A percentile compares a stretch with the other conserved stretches of the same genome.
phyloP scores from a whole-genome alignment of 2,329 filamentous ascomycete genomes.

The Triangularia verruculosa region DNA sequence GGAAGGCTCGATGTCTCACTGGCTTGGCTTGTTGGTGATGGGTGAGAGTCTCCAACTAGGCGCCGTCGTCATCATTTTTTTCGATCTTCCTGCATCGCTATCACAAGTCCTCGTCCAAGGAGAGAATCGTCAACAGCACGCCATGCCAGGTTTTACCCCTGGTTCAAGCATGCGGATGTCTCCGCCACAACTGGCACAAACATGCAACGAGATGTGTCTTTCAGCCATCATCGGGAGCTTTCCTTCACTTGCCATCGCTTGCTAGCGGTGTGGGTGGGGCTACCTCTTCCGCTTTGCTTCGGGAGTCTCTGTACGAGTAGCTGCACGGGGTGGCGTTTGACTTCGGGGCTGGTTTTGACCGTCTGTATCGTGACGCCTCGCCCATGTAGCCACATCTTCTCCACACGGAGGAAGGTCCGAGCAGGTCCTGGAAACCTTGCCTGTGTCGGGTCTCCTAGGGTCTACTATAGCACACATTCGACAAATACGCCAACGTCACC shows the following conservation, averaged over 20 bases:
- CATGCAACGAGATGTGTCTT: background rate
- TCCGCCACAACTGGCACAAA: background rate
- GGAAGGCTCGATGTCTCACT: background rate
- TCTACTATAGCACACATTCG: constrained; percentile 15
- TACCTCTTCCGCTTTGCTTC: too few species aligned
- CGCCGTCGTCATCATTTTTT: background rate
- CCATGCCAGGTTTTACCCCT: background rate
- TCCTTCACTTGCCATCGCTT: background rate
- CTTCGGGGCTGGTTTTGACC: background rate
- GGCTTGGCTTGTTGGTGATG: background rate
- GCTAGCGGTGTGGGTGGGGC: background rate
- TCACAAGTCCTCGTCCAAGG: background rate
- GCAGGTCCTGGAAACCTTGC: background rate
- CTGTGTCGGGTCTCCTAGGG: background rate
- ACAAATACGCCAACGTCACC: background rate
- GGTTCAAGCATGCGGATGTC: background rate
- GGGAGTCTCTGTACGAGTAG: background rate
- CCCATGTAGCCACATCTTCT: background rate
- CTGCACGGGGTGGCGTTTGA: background rate
- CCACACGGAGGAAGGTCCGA: background rate
- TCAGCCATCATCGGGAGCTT: background rate
- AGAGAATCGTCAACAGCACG: background rate
- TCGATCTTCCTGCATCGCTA: background rate
- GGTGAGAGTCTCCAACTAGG: too few species aligned
- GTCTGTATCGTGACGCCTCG: background rate